Evolutionary conservation across 257 asterid genomes (phyloP).

Genomic region (Lycium ferocissimum): DNA sequence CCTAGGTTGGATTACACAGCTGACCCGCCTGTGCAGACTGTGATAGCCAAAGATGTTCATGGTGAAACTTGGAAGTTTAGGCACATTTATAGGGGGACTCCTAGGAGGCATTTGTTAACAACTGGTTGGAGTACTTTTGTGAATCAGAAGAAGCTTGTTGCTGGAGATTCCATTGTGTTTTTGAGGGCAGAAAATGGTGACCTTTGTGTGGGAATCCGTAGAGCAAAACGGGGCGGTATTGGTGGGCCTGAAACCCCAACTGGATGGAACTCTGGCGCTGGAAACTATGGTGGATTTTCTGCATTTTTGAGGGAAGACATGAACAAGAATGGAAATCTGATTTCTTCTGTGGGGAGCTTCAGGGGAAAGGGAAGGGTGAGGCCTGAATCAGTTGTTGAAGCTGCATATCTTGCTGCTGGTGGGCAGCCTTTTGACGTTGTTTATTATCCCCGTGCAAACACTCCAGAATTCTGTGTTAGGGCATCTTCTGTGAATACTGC

Average conservation of each 20-base stretch:
- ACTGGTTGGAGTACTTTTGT: slow-evolving; percentile 79
- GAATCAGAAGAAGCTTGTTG: slow-evolving; percentile 69
- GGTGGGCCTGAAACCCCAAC: slow-evolving; percentile 51
- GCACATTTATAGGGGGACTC: slow-evolving; percentile 72
- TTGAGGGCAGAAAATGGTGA: slow-evolving; percentile 58
- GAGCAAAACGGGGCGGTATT: slow-evolving; percentile 60
- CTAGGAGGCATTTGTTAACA: slow-evolving; percentile 71
- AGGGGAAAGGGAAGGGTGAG: slow-evolving; percentile 53
- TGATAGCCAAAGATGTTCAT: slow-evolving; percentile 60
- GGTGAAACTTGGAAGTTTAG: slow-evolving; percentile 73
- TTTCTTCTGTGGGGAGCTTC: slow-evolving; percentile 37
- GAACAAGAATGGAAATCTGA: slow-evolving; percentile 44
- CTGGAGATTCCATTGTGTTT: slow-evolving; percentile 74
- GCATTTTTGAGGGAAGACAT: slow-evolving; percentile 52
- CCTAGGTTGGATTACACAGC: slow-evolving; percentile 60
- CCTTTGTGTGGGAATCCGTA: slow-evolving; percentile 62
- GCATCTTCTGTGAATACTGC: slow-evolving; percentile 60
- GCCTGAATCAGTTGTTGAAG: slow-evolving; percentile 59
- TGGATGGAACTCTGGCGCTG: slow-evolving; percentile 57
- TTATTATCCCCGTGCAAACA: slow-evolving; percentile 66
- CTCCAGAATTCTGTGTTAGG: slow-evolving; percentile 68
- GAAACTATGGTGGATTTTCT: slow-evolving; percentile 49
- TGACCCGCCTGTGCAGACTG: slow-evolving; percentile 67
- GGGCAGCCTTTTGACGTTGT: slow-evolving; percentile 65
- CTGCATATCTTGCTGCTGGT: slow-evolving; percentile 58